Conservation (phyloP, 139 green algal genomes). For the Chlamydomonas sphaeroides region DNA sequence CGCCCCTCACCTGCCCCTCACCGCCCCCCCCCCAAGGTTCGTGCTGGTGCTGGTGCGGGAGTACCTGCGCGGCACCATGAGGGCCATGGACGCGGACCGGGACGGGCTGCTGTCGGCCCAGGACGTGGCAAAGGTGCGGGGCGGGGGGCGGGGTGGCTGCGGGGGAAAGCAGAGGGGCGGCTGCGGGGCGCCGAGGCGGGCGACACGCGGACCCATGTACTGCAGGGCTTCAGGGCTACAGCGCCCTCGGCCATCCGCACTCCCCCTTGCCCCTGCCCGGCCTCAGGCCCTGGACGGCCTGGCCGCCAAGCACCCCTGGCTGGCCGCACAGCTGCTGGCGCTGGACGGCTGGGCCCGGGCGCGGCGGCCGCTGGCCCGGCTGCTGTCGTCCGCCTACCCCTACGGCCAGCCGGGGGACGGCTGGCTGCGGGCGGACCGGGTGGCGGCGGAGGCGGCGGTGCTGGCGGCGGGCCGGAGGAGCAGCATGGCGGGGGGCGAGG, state of each 20-base stretch:
- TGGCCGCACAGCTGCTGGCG: neutral
- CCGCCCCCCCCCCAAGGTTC: neutral
- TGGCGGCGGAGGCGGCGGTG: no score
- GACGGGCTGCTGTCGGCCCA: neutral
- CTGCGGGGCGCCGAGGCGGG: neutral
- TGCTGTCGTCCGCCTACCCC: conserved; percentile 16
- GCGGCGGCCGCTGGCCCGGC: neutral
- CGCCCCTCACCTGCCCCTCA: no score
- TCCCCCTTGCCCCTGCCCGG: no score
- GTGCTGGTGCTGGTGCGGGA: conserved; percentile 3
- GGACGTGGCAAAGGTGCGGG: conserved; percentile 20
- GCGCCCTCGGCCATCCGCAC: no score
- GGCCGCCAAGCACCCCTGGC: neutral
- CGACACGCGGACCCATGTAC: no score
- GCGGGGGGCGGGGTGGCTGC: neutral
- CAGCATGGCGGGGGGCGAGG: no score
- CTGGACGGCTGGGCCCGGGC: neutral
- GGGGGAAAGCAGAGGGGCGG: no score
- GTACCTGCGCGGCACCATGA: neutral
- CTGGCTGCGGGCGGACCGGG: neutral
- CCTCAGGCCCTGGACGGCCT: neutral
- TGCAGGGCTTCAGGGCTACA: no score
- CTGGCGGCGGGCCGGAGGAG: no score
- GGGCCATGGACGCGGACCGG: neutral
- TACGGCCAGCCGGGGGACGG: conserved; percentile 13